Conservation (phyloP, 768 basidiomycete genomes). For the Sporobolomyces phaffii region DNA sequence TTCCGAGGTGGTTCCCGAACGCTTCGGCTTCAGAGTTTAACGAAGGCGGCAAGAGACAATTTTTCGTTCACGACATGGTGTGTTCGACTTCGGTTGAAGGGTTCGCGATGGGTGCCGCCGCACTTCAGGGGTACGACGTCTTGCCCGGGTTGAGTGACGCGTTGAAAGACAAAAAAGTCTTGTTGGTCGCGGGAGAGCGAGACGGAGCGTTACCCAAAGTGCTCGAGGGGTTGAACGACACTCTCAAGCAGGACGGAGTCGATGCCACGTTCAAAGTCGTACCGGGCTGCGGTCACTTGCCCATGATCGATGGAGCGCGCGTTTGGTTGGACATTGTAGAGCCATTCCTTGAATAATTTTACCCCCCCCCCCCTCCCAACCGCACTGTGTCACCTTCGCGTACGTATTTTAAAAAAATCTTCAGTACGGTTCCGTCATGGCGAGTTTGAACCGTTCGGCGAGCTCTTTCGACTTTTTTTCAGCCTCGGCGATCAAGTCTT, state of each 20-base stretch:
- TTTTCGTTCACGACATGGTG: constrained; percentile 41
- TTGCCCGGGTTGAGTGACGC: constrained; percentile 39
- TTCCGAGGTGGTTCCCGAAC: constrained; percentile 45
- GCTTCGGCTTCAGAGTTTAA: constrained; percentile 37
- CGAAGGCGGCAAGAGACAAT: constrained; percentile 35
- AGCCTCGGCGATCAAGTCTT: constrained; percentile 51
- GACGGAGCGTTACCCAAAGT: constrained; percentile 45
- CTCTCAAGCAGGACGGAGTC: constrained; percentile 39
- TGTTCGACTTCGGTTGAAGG: constrained; percentile 42
- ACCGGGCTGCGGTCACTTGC: constrained; percentile 44
- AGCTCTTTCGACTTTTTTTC: constrained; percentile 8
- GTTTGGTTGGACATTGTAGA: constrained; percentile 35
- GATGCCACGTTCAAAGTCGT: constrained; percentile 40
- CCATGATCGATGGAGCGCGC: constrained; percentile 42
- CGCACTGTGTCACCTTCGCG: too few species aligned
- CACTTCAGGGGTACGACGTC: constrained; percentile 46
- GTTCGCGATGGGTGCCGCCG: constrained; percentile 43
- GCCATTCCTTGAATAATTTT: constrained; percentile 21
- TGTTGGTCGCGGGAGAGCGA: constrained; percentile 45
- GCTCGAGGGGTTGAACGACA: constrained; percentile 38
- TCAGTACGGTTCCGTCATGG: constrained; percentile 4
- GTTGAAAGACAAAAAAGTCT: constrained; percentile 40
- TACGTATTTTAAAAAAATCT: background rate
- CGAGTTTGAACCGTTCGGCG: constrained; percentile 27
- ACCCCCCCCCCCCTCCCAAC: background rate